These are phyloP conservation scores for Ambrosiella xylebori DNA, from an alignment of 2,329 filamentous ascomycete species.

Conservation along the genomic window DNA sequence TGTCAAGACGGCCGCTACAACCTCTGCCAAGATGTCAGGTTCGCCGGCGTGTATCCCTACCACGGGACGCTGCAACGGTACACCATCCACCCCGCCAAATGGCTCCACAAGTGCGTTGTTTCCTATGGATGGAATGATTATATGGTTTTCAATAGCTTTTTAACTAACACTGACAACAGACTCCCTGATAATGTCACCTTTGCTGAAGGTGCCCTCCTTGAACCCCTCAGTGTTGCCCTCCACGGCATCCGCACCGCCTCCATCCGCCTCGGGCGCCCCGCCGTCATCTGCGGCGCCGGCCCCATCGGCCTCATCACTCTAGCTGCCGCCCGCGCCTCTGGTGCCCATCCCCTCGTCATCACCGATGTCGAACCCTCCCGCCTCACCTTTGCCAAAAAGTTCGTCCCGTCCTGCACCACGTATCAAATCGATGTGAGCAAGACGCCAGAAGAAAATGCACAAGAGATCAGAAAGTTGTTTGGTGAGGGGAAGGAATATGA, in stretches of 20 bases:
- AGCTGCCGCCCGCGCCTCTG: constrained; percentile 43
- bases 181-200: constrained; percentile 42
- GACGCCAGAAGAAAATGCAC: constrained; percentile 32
- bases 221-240: constrained; percentile 44
- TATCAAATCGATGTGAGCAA: constrained; percentile 34
- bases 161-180: constrained; percentile 20
- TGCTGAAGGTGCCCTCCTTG: constrained; percentile 41
- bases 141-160: background rate
- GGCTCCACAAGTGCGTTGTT: constrained; percentile 30
- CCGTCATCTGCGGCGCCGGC: constrained; percentile 47
- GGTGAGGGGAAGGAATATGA: constrained; percentile 32
- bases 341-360: constrained; percentile 41
- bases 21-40: constrained; percentile 44
- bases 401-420: constrained; percentile 35
- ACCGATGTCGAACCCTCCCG: constrained; percentile 34
- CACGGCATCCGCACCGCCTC: constrained; percentile 41
- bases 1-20: constrained; percentile 45
- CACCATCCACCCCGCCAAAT: constrained; percentile 43
- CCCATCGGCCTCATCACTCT: constrained; percentile 46
- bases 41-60: constrained; percentile 44
- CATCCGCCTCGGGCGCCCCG: constrained; percentile 34
- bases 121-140: too few relatives aligned
- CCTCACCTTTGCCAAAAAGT: constrained; percentile 35
- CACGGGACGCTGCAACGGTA: constrained; percentile 43
- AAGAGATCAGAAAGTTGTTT: constrained; percentile 36